These are phyloP conservation scores for Cryptomeria japonica DNA, from an alignment of 75 land plant genomes.

Conservation along the genomic window DNA sequence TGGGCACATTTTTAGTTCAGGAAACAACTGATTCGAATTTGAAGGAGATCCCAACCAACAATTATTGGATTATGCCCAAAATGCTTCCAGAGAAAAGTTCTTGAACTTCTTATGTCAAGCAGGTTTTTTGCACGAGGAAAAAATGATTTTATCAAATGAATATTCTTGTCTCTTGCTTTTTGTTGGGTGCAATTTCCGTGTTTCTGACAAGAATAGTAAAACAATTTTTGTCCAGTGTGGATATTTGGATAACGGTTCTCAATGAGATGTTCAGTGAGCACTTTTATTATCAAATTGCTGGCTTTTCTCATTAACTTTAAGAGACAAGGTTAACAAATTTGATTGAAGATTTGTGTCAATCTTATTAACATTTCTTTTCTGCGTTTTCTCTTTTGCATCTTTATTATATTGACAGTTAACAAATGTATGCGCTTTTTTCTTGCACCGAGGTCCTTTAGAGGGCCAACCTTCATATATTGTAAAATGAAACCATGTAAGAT, in stretches of 20 bases:
- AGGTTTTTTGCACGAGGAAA: neutral
- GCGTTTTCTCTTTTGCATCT: neutral
- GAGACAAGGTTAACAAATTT: neutral
- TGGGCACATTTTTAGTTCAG: neutral
- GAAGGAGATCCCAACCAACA: neutral
- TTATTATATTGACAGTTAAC: neutral
- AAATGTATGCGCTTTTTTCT: neutral
- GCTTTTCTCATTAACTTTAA: neutral
- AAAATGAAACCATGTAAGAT: neutral
- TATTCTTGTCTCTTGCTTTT: neutral
- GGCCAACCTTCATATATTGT: neutral
- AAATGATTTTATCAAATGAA: neutral
- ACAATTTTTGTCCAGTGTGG: neutral
- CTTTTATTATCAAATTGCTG: neutral
- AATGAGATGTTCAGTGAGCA: neutral
- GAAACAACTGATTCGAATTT: neutral
- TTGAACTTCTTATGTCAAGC: neutral
- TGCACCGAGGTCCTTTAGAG: neutral
- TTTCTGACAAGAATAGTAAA: neutral
- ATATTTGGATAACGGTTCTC: neutral
- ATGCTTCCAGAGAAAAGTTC: neutral
- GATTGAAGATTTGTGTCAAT: neutral
- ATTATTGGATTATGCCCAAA: neutral
- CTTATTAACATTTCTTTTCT: neutral
- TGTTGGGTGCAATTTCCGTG: neutral